These are phyloP conservation scores for Zychaea mexicana DNA, from an alignment of 371 early-diverging fungal species.

Conservation along the genomic window DNA sequence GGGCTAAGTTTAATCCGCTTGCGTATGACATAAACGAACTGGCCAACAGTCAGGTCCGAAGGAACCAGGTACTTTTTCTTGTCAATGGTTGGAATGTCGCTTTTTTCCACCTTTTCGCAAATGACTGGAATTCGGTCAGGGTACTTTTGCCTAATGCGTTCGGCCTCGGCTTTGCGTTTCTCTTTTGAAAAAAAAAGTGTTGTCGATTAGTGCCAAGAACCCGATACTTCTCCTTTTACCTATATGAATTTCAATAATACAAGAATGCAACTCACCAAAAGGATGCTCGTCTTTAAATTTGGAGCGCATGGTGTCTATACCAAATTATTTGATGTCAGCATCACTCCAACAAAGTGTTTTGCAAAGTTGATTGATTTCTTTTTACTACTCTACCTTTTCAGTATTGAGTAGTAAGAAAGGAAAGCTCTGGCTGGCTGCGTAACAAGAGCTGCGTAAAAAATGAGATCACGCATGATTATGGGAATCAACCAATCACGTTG, in stretches of 20 bases:
- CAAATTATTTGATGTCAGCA: neutral
- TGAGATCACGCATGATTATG: no score
- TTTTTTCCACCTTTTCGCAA: conserved; percentile 96
- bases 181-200: conserved; percentile 56
- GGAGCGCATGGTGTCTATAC: conserved; percentile 66
- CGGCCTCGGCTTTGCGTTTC: conserved; percentile 95
- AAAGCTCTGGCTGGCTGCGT: no score
- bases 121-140: conserved; percentile 97
- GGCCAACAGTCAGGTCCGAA: conserved; percentile 94
- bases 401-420: no score
- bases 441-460: no score
- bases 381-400: no score
- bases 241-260: neutral
- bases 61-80: conserved; percentile 98
- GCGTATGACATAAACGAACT: conserved; percentile 96
- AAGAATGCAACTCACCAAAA: conserved; percentile 73
- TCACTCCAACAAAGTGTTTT: neutral
- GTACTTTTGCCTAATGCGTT: conserved; percentile 95
- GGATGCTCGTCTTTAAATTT: conserved; percentile 97
- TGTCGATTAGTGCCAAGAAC: neutral
- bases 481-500: no score
- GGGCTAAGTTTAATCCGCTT: conserved; percentile 91
- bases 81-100: conserved; percentile 94
- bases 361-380: no score
- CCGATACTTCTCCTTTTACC: neutral